Evolutionary conservation across 2,329 filamentous ascomycete species (phyloP).

Genomic region (Aspergillus sp.): DNA sequence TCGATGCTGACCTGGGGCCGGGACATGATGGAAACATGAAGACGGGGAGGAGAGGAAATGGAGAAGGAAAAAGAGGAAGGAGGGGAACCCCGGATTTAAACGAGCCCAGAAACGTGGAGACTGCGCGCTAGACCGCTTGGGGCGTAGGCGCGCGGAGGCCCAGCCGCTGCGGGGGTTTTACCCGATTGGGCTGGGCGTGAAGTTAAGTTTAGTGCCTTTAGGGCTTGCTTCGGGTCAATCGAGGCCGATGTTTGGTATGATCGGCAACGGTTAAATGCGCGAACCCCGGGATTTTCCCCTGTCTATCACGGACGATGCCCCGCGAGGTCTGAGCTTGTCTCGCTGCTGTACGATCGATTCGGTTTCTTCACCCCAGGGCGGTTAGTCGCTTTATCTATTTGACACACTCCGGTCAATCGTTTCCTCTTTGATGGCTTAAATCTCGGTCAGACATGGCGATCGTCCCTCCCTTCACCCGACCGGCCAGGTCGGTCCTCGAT

Average conservation of each 20-base stretch:
- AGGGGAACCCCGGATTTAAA: slow-evolving; percentile 13
- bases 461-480: neutral
- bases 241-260: neutral
- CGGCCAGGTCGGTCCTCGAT: neutral
- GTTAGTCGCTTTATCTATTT: neutral
- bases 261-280: slow-evolving; percentile 5
- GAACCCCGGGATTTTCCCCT: slow-evolving; percentile 10
- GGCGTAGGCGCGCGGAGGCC: slow-evolving; percentile 8
- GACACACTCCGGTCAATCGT: neutral
- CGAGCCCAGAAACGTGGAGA: slow-evolving; percentile 21
- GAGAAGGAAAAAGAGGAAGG: slow-evolving; percentile 11
- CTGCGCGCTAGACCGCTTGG: neutral
- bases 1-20: slow-evolving; percentile 79
- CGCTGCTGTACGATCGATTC: neutral
- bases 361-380: neutral
- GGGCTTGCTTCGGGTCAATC: neutral
- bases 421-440: neutral
- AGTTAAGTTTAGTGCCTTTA: neutral
- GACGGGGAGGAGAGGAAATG: neutral
- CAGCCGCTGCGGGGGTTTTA: slow-evolving; percentile 17
- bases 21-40: slow-evolving; percentile 51
- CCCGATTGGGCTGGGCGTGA: neutral
- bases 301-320: slow-evolving; percentile 15
- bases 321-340: slow-evolving; percentile 4
- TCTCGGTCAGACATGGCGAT: neutral